Percentiles rank a stretch among this genome's conserved stretches.
Evolutionary conservation across 2,329 filamentous ascomycete genomes (phyloP).

Genomic region (Neoarthrinium moseri): DNA sequence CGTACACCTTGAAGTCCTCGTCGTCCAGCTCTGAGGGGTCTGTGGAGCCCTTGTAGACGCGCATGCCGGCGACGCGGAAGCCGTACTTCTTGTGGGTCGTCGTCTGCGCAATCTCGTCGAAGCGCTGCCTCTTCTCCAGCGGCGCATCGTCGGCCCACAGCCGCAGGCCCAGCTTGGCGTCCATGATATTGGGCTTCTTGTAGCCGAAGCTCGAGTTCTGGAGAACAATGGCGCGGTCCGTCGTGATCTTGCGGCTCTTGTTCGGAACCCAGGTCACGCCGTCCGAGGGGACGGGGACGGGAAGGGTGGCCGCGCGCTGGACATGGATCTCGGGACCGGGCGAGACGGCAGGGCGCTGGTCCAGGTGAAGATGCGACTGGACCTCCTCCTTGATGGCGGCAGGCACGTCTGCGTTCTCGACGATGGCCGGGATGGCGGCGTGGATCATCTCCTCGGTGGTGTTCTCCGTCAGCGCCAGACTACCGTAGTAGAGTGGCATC

Average conservation of each 20-base stretch:
- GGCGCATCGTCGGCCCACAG: conserved; percentile 79
- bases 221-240: conserved; percentile 77
- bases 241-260: conserved; percentile 63
- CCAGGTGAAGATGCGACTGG: conserved; percentile 33
- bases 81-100: conserved; percentile 61
- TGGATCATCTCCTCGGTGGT: conserved; percentile 46
- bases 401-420: conserved; percentile 33
- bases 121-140: conserved; percentile 56
- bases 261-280: conserved; percentile 45
- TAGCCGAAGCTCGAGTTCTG: conserved; percentile 83
- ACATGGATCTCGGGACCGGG: conserved; percentile 15
- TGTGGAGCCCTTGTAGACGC: conserved; percentile 57
- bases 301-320: conserved; percentile 16
- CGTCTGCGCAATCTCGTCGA: conserved; percentile 56
- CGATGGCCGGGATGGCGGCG: conserved; percentile 45
- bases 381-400: conserved; percentile 40
- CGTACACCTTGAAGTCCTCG: conserved; percentile 59
- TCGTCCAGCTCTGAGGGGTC: conserved; percentile 49
- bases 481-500: conserved; percentile 85
- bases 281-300: too few species aligned
- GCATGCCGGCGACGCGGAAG: conserved; percentile 66
- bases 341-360: conserved; percentile 11
- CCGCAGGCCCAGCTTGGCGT: conserved; percentile 84
- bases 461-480: conserved; percentile 65
- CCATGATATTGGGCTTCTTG: conserved; percentile 82